Evolutionary conservation across 495 filamentous ascomycete genomes (phyloP).

Genomic region (Sabuloglossum arenarium): DNA sequence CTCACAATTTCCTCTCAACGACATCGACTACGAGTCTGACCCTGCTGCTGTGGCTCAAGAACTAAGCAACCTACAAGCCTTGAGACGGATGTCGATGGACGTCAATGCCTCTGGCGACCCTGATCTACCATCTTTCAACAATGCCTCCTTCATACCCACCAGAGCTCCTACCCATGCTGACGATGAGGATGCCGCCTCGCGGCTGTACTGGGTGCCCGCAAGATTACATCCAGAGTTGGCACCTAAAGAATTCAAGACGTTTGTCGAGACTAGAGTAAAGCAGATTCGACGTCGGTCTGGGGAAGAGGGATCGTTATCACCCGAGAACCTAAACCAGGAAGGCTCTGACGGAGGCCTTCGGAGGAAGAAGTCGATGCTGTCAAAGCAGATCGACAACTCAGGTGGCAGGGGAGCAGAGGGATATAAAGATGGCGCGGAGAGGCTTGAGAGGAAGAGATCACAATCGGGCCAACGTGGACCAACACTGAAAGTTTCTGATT

Average conservation of each 20-base stretch:
- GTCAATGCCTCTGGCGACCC: slow-evolving; percentile 79
- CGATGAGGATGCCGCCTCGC: slow-evolving; percentile 70
- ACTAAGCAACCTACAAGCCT: slow-evolving; percentile 81
- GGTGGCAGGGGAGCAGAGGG: slow-evolving; percentile 36
- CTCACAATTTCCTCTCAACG: slow-evolving; percentile 63
- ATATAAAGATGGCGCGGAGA: slow-evolving; percentile 77
- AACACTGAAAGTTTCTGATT: slow-evolving; percentile 35
- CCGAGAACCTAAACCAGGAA: slow-evolving; percentile 38
- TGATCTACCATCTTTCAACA: slow-evolving; percentile 69
- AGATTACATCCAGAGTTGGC: slow-evolving; percentile 87
- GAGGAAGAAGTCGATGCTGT: slow-evolving; percentile 92
- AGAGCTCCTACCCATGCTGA: slow-evolving; percentile 54
- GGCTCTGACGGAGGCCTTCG: slow-evolving; percentile 42
- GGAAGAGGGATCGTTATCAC: slow-evolving; percentile 39
- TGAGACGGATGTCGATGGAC: slow-evolving; percentile 97
- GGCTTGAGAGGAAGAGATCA: slow-evolving; percentile 57
- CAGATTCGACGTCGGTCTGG: slow-evolving; percentile 70
- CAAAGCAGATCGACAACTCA: slow-evolving; percentile 63
- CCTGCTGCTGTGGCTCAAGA: slow-evolving; percentile 88
- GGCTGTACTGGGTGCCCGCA: slow-evolving; percentile 90
- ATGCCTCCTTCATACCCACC: slow-evolving; percentile 39
- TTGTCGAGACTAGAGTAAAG: slow-evolving; percentile 79
- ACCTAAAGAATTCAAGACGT: slow-evolving; percentile 90
- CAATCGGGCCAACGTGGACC: slow-evolving; percentile 25
- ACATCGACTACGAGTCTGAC: slow-evolving; percentile 81